phyloP scores from a whole-genome alignment of 2,329 filamentous ascomycete genomes.

The Chaetomium sp. region DNA sequence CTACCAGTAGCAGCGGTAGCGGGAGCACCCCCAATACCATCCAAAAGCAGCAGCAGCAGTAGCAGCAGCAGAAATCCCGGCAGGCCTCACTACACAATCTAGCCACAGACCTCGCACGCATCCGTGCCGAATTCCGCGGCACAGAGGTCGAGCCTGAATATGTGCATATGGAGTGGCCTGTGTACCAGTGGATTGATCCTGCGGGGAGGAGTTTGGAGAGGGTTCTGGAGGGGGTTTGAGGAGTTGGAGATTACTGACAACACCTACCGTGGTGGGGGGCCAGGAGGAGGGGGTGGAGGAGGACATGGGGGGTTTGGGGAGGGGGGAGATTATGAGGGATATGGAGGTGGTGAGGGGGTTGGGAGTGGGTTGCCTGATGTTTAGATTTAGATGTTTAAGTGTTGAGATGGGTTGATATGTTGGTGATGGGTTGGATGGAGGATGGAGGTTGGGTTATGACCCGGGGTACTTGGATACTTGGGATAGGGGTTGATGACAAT shows the following conservation, averaged over 20 bases:
- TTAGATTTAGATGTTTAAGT: no score
- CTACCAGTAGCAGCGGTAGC: no score
- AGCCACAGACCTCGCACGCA: neutral
- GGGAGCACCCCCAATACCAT: no score
- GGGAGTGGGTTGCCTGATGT: no score
- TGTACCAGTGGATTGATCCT: neutral
- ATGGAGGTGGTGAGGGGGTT: neutral
- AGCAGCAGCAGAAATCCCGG: no score
- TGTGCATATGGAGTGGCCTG: slow-evolving; percentile 6
- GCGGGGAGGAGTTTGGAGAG: neutral
- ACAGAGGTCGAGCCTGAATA: neutral
- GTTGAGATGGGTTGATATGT: no score
- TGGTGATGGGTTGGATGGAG: no score
- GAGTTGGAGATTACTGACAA: neutral
- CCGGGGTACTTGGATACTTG: no score
- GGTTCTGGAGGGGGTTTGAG: neutral
- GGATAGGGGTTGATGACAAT: no score
- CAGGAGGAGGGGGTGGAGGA: neutral
- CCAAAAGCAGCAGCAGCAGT: no score
- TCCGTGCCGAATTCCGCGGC: neutral
- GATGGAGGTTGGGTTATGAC: no score
- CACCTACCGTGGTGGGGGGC: neutral
- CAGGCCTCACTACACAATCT: no score
- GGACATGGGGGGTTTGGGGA: neutral
- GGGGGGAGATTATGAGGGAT: neutral